Conservation (phyloP, 352 stramenopile genomes). For the Phytophthora vignae region DNA sequence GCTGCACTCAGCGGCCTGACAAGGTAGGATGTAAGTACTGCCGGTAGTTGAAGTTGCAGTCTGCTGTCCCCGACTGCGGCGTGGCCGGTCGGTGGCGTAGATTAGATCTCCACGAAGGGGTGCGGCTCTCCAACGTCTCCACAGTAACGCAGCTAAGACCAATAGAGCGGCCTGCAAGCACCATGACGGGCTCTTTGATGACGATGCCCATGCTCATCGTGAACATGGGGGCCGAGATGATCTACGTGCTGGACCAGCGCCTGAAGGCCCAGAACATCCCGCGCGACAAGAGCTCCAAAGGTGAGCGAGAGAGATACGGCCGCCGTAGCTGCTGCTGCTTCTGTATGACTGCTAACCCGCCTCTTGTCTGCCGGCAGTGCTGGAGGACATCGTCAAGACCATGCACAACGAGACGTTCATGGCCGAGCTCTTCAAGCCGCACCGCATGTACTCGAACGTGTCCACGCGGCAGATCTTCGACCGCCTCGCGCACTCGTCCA, state of each 20-base stretch:
- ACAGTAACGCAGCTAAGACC: background rate
- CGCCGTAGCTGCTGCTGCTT: no score
- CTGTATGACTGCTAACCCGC: no score
- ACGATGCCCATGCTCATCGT: conserved; percentile 94
- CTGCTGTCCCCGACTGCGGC: background rate
- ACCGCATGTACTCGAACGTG: conserved; percentile 91
- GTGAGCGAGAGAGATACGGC: conserved; percentile 16
- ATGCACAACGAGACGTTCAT: conserved; percentile 95
- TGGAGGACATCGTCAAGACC: conserved; percentile 93
- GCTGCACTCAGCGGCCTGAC: conserved; percentile 22
- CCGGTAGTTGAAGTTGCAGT: conserved; percentile 2
- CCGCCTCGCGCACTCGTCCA: conserved; percentile 92
- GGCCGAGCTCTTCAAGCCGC: conserved; percentile 92
- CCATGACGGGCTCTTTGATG: conserved; percentile 74
- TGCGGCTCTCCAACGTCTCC: conserved; percentile 13
- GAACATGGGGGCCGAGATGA: conserved; percentile 96
- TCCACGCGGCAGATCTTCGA: conserved; percentile 94
- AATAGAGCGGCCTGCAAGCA: background rate
- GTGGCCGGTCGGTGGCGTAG: conserved; percentile 6
- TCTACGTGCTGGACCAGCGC: conserved; percentile 94
- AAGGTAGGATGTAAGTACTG: background rate
- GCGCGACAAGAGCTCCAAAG: conserved; percentile 90
- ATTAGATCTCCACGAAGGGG: conserved; percentile 29
- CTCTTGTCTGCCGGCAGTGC: conserved; percentile 48
- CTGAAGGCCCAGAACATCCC: conserved; percentile 92